Evolutionary conservation across 441 rosid species (phyloP).

Genomic region (Theobroma grandiflorum): DNA sequence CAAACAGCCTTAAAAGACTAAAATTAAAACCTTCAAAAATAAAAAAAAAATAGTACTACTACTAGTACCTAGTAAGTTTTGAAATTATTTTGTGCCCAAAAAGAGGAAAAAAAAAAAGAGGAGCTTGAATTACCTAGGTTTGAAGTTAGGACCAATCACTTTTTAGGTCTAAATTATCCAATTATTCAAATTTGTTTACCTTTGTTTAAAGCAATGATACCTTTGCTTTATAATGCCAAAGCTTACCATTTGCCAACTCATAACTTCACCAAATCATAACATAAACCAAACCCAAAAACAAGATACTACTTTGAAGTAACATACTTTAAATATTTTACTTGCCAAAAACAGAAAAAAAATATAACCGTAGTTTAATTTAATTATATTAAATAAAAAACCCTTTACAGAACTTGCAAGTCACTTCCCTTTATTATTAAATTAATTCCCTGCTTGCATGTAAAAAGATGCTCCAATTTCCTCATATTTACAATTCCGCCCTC

Average conservation of each 20-base stretch:
- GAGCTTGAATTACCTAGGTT: conserved; percentile 7
- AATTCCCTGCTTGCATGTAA: conserved; percentile 20
- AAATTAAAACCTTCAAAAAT: not conserved
- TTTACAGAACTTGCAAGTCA: conserved; percentile 49
- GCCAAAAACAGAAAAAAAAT: conserved; percentile 24
- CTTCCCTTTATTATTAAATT: conserved; percentile 35
- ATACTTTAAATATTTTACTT: not conserved
- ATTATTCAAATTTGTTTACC: conserved; percentile 23
- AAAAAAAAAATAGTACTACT: not conserved
- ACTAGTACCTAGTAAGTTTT: not conserved
- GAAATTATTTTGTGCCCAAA: conserved; percentile 1
- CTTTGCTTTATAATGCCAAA: conserved; percentile 20
- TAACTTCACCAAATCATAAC: conserved; percentile 26
- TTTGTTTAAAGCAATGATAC: conserved; percentile 35
- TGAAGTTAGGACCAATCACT: not conserved
- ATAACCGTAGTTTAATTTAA: not conserved
- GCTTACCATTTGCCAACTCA: conserved; percentile 43
- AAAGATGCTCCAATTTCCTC: conserved; percentile 33
- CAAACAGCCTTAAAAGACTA: not conserved
- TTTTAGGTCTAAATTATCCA: not conserved
- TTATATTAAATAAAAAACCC: not conserved
- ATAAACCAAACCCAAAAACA: not conserved
- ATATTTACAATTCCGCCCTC: conserved; percentile 44
- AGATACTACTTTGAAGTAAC: not conserved
- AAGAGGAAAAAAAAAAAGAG: not conserved